These are phyloP conservation scores for Tricharina praecox DNA, from an alignment of 495 filamentous ascomycete species.

Conservation along the genomic window DNA sequence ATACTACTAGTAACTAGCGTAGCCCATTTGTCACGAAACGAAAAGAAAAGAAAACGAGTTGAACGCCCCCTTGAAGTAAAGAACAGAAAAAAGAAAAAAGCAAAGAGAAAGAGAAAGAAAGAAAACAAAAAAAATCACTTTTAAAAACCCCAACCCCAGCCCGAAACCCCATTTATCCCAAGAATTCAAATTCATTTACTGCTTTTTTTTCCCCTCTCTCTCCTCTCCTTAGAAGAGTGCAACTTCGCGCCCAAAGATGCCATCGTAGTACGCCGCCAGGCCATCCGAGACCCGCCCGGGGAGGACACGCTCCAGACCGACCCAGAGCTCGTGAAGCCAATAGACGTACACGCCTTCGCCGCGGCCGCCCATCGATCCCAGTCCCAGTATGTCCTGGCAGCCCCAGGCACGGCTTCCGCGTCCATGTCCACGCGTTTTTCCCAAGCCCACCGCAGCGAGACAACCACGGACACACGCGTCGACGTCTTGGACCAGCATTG, in stretches of 20 bases:
- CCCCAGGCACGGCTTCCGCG: neutral
- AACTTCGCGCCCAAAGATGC: neutral
- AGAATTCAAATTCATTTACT: too few relatives aligned
- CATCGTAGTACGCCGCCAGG: neutral
- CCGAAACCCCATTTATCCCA: too few relatives aligned
- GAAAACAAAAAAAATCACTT: too few relatives aligned
- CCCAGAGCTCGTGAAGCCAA: neutral
- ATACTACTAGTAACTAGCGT: too few relatives aligned
- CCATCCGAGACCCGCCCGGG: neutral
- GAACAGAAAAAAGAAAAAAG: too few relatives aligned
- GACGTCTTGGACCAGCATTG: neutral
- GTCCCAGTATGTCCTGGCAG: neutral
- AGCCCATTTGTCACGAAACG: too few relatives aligned
- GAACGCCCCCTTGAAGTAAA: too few relatives aligned
- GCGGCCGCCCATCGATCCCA: neutral
- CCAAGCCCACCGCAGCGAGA: neutral
- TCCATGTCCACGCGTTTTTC: neutral
- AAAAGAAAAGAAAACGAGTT: too few relatives aligned
- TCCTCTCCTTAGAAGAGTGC: too few relatives aligned
- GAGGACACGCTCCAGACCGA: neutral
- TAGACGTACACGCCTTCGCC: neutral
- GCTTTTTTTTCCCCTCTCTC: too few relatives aligned
- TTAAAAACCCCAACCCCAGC: too few relatives aligned
- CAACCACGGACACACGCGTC: neutral
- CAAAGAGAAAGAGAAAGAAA: too few relatives aligned